A percentile compares a stretch with the other conserved stretches of the same genome.
These are phyloP conservation scores for Croton laevigatus DNA, from an alignment of 441 rosid species.

Conservation along the genomic window DNA sequence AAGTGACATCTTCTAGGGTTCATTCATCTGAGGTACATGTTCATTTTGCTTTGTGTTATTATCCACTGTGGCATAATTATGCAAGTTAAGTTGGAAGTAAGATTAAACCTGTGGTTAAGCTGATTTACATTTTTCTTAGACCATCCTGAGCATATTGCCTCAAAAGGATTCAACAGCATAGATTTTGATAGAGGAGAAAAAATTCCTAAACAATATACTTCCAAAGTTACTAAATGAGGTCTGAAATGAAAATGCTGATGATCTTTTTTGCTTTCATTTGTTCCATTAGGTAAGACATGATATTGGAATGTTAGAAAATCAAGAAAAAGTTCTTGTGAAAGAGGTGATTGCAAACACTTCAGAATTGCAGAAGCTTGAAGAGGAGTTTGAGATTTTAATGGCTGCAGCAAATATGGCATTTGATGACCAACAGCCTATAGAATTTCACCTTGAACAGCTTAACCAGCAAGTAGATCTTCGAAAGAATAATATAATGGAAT, in stretches of 20 bases:
- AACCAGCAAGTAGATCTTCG: slow-evolving; percentile 38
- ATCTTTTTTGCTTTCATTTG: slow-evolving; percentile 10
- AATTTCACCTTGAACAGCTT: slow-evolving; percentile 51
- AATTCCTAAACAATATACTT: background rate
- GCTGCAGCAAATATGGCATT: slow-evolving; percentile 55
- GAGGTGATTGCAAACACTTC: slow-evolving; percentile 38
- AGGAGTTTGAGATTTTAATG: slow-evolving; percentile 53
- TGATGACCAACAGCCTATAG: slow-evolving; percentile 42
- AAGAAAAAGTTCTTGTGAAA: slow-evolving; percentile 31
- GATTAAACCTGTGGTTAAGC: background rate
- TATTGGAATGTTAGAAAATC: slow-evolving; percentile 28
- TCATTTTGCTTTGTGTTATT: slow-evolving; percentile 13
- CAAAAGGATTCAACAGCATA: background rate
- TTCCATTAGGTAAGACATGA: slow-evolving; percentile 34
- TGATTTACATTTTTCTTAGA: background rate
- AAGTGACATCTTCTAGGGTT: slow-evolving; percentile 18
- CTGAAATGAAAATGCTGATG: slow-evolving; percentile 2
- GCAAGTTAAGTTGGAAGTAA: background rate
- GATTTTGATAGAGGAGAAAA: slow-evolving; percentile 8
- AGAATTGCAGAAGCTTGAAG: slow-evolving; percentile 42
- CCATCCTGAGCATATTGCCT: background rate
- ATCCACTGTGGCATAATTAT: slow-evolving; percentile 11
- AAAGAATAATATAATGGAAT: slow-evolving; percentile 38
- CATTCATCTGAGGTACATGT: slow-evolving; percentile 37
- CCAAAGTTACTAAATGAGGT: background rate